Evolutionary conservation across 2,329 filamentous ascomycete species (phyloP), one percentile per base, ranked within the genome.

Genomic region (Trichoderma citrinoviride): DNA sequence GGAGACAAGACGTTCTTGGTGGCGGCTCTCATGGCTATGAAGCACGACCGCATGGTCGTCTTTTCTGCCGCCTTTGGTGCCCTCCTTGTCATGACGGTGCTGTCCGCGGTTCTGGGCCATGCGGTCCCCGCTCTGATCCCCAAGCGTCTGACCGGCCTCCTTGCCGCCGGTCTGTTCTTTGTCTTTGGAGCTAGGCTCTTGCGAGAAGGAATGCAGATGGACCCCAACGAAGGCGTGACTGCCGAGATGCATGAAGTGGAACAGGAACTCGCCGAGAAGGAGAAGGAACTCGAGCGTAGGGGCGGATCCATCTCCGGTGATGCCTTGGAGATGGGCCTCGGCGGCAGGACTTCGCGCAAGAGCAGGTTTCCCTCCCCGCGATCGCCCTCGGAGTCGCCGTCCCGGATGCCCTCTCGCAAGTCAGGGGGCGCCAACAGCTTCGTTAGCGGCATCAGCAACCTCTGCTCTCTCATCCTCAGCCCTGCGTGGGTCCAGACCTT

Each of bases 401-500:
- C 87, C 27, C 83, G 89, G 69, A 85, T 84, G 63, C 82, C 79
- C 17, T 88, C 80, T 19, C 85, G 81, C 52, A 77, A 76, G 37
- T 71, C 76, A 7, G 73, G 75, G 21, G 70, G 41, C 14, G 66
- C 81, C 52, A 70, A 80, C 72, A 72, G 78, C 70, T 66, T 78
- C 76, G 67, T 85, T 67, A 76, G 83, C 21, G 93, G 95, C 1
- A 80, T 97, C 25, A 88, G 88, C 76, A 99, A 99, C 72, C 85
- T 99, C 4, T 87, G 93, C 68, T 93, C 91, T 12, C 82, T 99
- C 7, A 84, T 99, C 5, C 83, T 99, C 44, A 97, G 92, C 77
- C 95, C 95, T 1, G 95, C 93, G 0, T 99, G 95, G 95, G 95
- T 99, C 15, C 94, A 98, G 79, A 99, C 95, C 0, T 99, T 99